Evolutionary conservation across 2,329 filamentous ascomycete genomes (phyloP).

Genomic region (Acephala macrosclerotiorum): DNA sequence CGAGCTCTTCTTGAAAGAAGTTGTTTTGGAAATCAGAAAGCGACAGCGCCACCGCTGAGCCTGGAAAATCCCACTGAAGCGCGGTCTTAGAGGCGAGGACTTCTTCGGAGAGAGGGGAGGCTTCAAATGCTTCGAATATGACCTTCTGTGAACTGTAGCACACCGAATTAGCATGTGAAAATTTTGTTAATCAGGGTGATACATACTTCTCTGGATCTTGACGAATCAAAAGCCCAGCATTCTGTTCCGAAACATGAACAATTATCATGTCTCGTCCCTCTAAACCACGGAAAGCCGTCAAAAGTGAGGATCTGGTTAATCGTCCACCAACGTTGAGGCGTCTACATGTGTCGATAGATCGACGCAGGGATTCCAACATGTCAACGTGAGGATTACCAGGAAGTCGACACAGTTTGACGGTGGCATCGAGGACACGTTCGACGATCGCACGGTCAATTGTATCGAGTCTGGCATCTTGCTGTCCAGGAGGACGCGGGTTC

Average conservation of each 20-base stretch:
- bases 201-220: constrained; percentile 40
- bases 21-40: constrained; percentile 46
- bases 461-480: constrained; percentile 26
- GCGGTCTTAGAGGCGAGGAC: constrained; percentile 60
- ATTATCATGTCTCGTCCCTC: constrained; percentile 47
- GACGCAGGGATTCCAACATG: constrained; percentile 21
- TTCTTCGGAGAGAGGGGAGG: constrained; percentile 58
- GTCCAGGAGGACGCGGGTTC: constrained; percentile 31
- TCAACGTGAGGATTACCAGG: neutral
- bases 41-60: constrained; percentile 56
- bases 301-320: constrained; percentile 37
- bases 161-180: neutral
- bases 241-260: constrained; percentile 55
- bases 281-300: constrained; percentile 42
- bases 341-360: constrained; percentile 23
- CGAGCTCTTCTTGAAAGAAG: constrained; percentile 56
- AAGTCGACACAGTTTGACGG: constrained; percentile 5
- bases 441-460: constrained; percentile 21
- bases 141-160: constrained; percentile 37
- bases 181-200: constrained; percentile 20
- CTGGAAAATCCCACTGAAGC: constrained; percentile 67
- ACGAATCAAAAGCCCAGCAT: constrained; percentile 54
- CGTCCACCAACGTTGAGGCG: constrained; percentile 25
- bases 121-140: constrained; percentile 68
- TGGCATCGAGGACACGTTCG: constrained; percentile 22